These are phyloP conservation scores for Metarhizium anisopliae DNA, from an alignment of 2,329 filamentous ascomycete genomes.

Conservation along the genomic window DNA sequence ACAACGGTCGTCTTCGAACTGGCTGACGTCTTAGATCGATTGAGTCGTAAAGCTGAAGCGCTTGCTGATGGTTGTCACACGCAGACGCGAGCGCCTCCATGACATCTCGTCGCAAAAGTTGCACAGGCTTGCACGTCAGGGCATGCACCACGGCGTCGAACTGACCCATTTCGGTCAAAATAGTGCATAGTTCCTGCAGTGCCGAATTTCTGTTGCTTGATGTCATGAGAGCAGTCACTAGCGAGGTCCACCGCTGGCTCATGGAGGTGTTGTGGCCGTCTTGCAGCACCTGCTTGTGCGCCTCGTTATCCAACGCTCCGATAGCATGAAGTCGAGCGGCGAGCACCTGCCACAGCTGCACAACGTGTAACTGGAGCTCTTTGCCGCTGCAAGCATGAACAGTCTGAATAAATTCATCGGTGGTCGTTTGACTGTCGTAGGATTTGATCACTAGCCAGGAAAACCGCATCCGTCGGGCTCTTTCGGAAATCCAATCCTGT, in stretches of 20 bases:
- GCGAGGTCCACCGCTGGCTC: conserved; percentile 11
- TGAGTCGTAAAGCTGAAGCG: conserved; percentile 15
- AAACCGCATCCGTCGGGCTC: conserved; percentile 8
- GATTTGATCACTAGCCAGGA: conserved; percentile 15
- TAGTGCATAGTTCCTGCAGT: conserved; percentile 9
- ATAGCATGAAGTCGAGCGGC: conserved; percentile 8
- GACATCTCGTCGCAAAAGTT: conserved; percentile 4
- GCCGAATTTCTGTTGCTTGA: background rate
- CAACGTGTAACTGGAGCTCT: conserved; percentile 1
- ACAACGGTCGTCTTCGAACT: conserved; percentile 7
- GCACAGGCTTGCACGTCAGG: conserved; percentile 5
- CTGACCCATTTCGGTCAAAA: conserved; percentile 9
- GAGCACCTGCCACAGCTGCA: conserved; percentile 15
- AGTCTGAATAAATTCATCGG: conserved; percentile 7
- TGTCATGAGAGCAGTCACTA: conserved; percentile 8
- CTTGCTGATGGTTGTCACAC: conserved; percentile 16
- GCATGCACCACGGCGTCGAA: conserved; percentile 6
- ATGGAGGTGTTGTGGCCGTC: conserved; percentile 5
- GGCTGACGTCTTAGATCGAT: conserved; percentile 4
- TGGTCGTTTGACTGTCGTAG: conserved; percentile 7
- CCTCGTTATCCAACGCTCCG: conserved; percentile 1
- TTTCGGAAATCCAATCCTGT: conserved; percentile 5
- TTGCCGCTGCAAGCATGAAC: conserved; percentile 3
- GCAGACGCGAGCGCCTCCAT: conserved; percentile 10
- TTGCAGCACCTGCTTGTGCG: conserved; percentile 6